Conservation (phyloP, 805 yeast species). For the Schwanniomyces pseudopolymorphus region DNA sequence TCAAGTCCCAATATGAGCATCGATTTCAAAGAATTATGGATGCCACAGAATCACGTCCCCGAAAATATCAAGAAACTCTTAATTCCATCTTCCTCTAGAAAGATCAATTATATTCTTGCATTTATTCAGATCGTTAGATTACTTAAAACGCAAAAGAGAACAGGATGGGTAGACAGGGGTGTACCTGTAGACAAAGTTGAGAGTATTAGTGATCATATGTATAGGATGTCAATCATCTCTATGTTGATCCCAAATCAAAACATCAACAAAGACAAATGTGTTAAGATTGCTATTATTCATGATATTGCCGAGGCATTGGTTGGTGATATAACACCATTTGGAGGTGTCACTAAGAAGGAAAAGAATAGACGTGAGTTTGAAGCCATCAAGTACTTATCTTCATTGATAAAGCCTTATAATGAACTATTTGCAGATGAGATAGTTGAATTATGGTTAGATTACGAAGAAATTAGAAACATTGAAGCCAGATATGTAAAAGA, state of each 20-base stretch:
- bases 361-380: constrained; percentile 79
- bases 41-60: constrained; percentile 47
- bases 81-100: constrained; percentile 9
- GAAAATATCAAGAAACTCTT: constrained; percentile 8
- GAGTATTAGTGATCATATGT: constrained; percentile 93
- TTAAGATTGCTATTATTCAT: constrained; percentile 83
- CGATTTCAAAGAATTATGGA: constrained; percentile 36
- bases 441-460: constrained; percentile 77
- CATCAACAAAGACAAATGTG: constrained; percentile 67
- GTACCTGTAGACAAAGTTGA: constrained; percentile 53
- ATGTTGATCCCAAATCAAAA: constrained; percentile 60
- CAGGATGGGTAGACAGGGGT: constrained; percentile 87
- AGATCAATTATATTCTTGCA: constrained; percentile 51
- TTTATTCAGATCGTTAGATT: constrained; percentile 66
- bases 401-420: constrained; percentile 65
- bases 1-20: background rate
- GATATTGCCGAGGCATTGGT: constrained; percentile 93
- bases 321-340: constrained; percentile 90
- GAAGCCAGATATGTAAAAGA: constrained; percentile 94
- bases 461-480: constrained; percentile 75
- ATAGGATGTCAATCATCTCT: constrained; percentile 83
- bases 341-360: constrained; percentile 65
- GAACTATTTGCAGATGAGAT: constrained; percentile 61
- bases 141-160: constrained; percentile 77
- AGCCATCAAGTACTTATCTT: constrained; percentile 66